Base-by-base conservation (phyloP, 2,329 filamentous ascomycete genomes). In the Phaeosphaeriaceae sp. region DNA sequence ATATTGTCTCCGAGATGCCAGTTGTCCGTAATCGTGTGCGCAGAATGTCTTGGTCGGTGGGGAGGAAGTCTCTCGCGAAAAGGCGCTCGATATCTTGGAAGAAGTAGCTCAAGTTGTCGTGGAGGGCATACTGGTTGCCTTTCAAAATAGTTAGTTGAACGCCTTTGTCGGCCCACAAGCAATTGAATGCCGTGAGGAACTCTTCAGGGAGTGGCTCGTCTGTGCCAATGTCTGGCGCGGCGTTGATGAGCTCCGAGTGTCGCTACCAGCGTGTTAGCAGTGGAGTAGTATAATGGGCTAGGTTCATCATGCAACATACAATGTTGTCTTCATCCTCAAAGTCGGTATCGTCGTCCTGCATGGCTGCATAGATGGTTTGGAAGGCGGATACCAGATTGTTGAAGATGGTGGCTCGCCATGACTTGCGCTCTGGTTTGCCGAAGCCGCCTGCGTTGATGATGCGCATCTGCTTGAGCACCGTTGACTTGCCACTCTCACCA, bases 381-480 rank as follows among this genome's bases (percentile, higher is more conserved):
- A 96, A 94, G 2, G 93, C 93, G 63, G 96, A 90, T 42, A 97
- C 81, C 59, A 97, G 83, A 74, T 99, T 99, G 75, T 88, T 92
- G 76, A 97, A 97, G 61, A 97, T 92, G 67, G 97, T 92, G 13
- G 92, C 89, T 64, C 94, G 92, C 83, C 91, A 96, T 80, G 97
- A 91, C 59, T 95, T 86, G 74, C 92, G 90, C 74, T 97, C 94
- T 58, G 85, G 86, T 66, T 90, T 89, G 68, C 86, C 90, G 78
- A 97, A 97, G 42, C 94, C 93, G 74, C 92, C 87, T 12, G 91
- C 87, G 74, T 97, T 94, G 64, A 99, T 97, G 75, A 99, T 87
- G 74, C 93, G 93, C 94, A 99, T 97, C 81, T 97, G 93, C 79
- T 97, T 97, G 60, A 97, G 84, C 51, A 97, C 92, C 1, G 93